These are phyloP conservation scores for Chaetomiaceae sp. DNA, from an alignment of 2,329 filamentous ascomycete species.

Conservation along the genomic window DNA sequence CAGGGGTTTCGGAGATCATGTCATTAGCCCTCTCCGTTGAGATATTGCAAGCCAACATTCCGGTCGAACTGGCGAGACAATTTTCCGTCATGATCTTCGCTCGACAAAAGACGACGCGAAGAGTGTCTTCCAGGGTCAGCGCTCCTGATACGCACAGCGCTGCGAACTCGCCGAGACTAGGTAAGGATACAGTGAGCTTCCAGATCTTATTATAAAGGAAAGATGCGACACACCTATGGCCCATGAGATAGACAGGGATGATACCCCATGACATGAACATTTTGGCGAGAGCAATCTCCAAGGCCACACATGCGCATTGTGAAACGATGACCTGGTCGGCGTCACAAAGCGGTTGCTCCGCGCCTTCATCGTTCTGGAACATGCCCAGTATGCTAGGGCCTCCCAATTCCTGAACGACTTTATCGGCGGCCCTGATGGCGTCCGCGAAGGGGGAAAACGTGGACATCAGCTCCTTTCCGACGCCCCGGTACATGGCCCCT, in stretches of 20 bases:
- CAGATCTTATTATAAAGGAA: no score
- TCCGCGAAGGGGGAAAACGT: neutral
- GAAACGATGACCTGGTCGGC: neutral
- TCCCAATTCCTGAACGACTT: no score
- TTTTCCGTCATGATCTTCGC: no score
- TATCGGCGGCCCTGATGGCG: neutral
- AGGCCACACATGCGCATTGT: neutral
- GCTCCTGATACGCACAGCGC: neutral
- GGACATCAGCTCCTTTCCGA: neutral
- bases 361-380: no score
- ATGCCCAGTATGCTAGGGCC: no score
- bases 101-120: neutral
- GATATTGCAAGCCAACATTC: no score
- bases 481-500: neutral
- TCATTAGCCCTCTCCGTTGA: no score
- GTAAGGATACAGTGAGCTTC: no score
- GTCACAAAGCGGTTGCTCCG: no score
- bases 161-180: conserved; percentile 2
- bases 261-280: neutral
- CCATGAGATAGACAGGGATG: neutral
- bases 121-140: neutral
- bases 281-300: neutral
- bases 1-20: no score
- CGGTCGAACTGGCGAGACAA: no score
- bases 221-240: no score